Evolutionary conservation across 306 rosid genomes (phyloP).

Genomic region (Vigna angularis): DNA sequence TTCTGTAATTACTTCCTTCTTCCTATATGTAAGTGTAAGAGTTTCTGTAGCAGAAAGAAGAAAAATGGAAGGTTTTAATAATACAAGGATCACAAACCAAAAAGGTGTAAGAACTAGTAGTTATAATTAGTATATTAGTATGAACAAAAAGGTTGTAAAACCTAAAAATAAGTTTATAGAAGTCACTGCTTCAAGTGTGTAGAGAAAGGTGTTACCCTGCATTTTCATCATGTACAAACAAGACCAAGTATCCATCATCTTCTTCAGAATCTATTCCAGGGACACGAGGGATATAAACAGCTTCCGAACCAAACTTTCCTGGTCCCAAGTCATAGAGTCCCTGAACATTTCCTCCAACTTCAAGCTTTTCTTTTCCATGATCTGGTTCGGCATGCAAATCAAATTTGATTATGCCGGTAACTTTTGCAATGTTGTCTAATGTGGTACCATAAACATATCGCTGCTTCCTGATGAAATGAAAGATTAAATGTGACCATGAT

Average conservation of each 20-base stretch:
- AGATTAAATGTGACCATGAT: not conserved
- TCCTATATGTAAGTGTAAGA: too few species aligned
- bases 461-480: conserved; percentile 66
- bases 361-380: conserved; percentile 64
- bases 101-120: not conserved
- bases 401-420: conserved; percentile 79
- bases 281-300: conserved; percentile 76
- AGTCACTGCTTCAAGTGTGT: not conserved
- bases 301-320: conserved; percentile 85
- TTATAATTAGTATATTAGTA: not conserved
- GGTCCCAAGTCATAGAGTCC: conserved; percentile 88
- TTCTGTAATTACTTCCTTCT: too few species aligned
- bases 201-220: conserved; percentile 59
- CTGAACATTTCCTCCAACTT: conserved; percentile 84
- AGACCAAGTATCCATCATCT: conserved; percentile 93
- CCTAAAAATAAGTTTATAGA: not conserved
- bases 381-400: conserved; percentile 82
- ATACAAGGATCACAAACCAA: not conserved
- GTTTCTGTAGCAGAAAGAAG: not conserved
- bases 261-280: conserved; percentile 79
- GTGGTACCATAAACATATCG: conserved; percentile 82
- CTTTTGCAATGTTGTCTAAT: conserved; percentile 73
- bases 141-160: not conserved
- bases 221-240: conserved; percentile 86
- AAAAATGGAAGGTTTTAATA: not conserved